Evolutionary conservation across 495 filamentous ascomycete genomes (phyloP), one percentile per base, ranked within the genome.

Genomic region (Xylaria curta): DNA sequence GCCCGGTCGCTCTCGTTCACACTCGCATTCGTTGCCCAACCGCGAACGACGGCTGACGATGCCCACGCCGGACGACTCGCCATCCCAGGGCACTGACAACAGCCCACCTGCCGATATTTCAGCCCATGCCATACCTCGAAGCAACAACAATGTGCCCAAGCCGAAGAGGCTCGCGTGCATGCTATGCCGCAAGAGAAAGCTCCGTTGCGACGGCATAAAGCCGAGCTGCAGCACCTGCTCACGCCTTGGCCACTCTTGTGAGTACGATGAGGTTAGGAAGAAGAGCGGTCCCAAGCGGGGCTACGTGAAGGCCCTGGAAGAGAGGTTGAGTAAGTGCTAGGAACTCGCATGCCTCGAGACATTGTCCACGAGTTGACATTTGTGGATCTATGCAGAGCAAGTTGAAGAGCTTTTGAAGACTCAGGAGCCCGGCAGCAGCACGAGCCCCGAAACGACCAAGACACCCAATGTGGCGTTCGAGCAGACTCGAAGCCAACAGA

Each of bases 261-360:
- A 93, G 15, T 99, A 98, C 77, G 96, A 98, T 82, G 96, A 99
- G 82, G 91, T 95, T 63, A 89, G 96, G 78, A 93, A 94, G 83
- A 99, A 99, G 87, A 98, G 96, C 81, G 96, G 96, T 10, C 96
- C 96, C 4, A 99, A 98, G 84, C 88, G 97, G 78, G 96, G 96
- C 72, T 98, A 99, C 81, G 97, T 99, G 70, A 99, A 98, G 85
- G 94, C 95, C 66, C 79, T 99, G 78, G 97, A 98, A 83, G 95
- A 97, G 70, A 89, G 97, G 76, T 82, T 99, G 76, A 94, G 95
- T 98, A 86, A 79, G 89, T 79, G 65, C 53, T 10, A 42, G 28
- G 17, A 42, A 42, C 63, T 72, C 54, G 60, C 21, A 63, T 36
- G 33, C 69, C 40, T 69, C 66, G 66, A 69, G 33, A 24, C 26